A percentile compares a stretch with the other conserved stretches of the same genome.
Conservation (phyloP, 768 basidiomycete species). For the Hebeloma cylindrosporum region DNA sequence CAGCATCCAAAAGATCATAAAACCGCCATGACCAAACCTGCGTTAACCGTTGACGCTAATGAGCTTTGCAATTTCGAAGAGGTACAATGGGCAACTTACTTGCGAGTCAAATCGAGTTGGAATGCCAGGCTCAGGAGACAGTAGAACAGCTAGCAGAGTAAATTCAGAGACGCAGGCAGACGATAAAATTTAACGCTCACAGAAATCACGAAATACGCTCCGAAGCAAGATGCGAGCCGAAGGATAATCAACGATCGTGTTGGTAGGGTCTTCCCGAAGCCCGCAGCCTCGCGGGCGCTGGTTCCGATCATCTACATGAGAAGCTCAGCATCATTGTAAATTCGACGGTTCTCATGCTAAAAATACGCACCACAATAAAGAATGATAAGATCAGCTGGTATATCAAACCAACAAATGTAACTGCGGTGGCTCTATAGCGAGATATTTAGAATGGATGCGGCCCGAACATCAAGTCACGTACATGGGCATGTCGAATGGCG, state of each 20-base stretch:
- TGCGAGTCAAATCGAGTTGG: conserved; percentile 49
- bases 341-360: background rate
- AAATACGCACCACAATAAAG: conserved; percentile 39
- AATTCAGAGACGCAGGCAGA: background rate
- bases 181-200: conserved; percentile 15
- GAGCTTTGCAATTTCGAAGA: background rate
- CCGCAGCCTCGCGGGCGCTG: conserved; percentile 31
- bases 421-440: conserved; percentile 45
- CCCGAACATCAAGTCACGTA: conserved; percentile 29
- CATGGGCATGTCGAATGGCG: conserved; percentile 61
- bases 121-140: conserved; percentile 58
- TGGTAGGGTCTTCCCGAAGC: conserved; percentile 25
- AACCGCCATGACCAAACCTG: conserved; percentile 52
- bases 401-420: conserved; percentile 54
- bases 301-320: conserved; percentile 30
- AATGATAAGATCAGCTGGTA: conserved; percentile 50
- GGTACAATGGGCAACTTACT: conserved; percentile 19
- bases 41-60: background rate
- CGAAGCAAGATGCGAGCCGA: conserved; percentile 25
- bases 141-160: conserved; percentile 48
- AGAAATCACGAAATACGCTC: conserved; percentile 32
- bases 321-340: background rate
- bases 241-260: conserved; percentile 29
- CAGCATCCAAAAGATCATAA: conserved; percentile 70
- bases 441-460: background rate